These are phyloP conservation scores for Nidularia pulvinata DNA, from an alignment of 768 basidiomycete genomes.

Conservation along the genomic window DNA sequence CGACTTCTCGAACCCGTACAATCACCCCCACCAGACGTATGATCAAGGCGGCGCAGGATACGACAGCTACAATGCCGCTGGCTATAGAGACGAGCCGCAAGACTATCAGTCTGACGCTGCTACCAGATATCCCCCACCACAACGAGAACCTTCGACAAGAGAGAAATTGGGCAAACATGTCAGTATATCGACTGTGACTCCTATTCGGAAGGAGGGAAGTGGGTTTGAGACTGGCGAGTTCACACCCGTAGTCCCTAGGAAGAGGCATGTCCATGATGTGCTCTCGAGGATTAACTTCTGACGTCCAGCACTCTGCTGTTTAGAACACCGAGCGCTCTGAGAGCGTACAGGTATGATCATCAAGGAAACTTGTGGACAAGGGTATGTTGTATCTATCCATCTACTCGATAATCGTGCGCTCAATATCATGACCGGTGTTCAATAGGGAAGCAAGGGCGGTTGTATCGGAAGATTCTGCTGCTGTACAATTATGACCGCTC, in stretches of 20 bases:
- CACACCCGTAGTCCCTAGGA: conserved; percentile 22
- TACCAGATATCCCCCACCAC: conserved; percentile 2
- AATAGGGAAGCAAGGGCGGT: conserved; percentile 58
- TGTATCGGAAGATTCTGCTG: conserved; percentile 74
- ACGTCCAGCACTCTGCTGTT: not conserved
- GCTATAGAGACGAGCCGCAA: conserved; percentile 33
- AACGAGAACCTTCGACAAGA: not conserved
- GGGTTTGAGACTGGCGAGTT: conserved; percentile 43
- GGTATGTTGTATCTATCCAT: conserved; percentile 24
- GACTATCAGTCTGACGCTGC: not conserved
- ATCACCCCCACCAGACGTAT: conserved; percentile 50
- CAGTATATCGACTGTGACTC: not conserved
- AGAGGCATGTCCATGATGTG: not conserved
- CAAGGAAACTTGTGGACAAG: conserved; percentile 72
- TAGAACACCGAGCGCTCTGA: conserved; percentile 41
- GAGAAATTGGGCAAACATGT: not conserved
- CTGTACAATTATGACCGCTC: conserved; percentile 65
- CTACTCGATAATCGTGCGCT: not conserved
- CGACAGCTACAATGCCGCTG: conserved; percentile 28
- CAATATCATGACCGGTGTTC: not conserved
- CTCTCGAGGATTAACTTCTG: not conserved
- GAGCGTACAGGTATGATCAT: conserved; percentile 52
- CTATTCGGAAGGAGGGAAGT: conserved; percentile 23
- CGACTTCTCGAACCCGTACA: conserved; percentile 44
- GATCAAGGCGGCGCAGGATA: conserved; percentile 39